Evolutionary conservation across 2,329 filamentous ascomycete genomes (phyloP), one percentile per base, ranked within the genome.

Genomic region (Lachnum nothofagi): DNA sequence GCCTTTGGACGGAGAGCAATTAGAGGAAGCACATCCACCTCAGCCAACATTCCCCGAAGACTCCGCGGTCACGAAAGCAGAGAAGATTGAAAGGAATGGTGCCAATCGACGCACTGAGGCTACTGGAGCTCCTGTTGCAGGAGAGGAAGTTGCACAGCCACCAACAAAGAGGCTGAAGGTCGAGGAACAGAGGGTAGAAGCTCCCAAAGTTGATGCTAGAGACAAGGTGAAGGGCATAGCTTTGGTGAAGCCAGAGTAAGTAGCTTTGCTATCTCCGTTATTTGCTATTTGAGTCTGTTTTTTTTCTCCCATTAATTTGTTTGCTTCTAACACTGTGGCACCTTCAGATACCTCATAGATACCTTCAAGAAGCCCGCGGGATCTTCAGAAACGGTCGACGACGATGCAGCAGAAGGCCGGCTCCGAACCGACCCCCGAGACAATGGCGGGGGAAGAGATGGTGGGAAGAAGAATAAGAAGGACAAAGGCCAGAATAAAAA

Each of bases 401-500:
- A 78, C 44, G 77, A 80, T 56, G 79, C 83, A 62, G 78, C 77
- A 47, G 77, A 80, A 47, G 64, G 69, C 20, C 40, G 68, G 65
- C 54, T 66, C 64, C 71, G 70, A 57, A 66, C 67, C 37, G 74
- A 72, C 37, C 51, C 55, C 29, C 42, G 64, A 56, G 64, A 56
- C 58, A 68, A 48, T 42, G 65, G 57, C 50, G 65, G 61, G 44
- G 72, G 67, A 48, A 65, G 65, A 46, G 75, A 74, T 57, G 68
- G 67, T 42, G 71, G 69, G 60, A 80, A 78, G 63, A 75, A 78
- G 57, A 78, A n/a, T n/a, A n/a, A 79, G 64, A 84, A 83, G 63
- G 70, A 80, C 56, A 75, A 75, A 38, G 87, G 88, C 27, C 90
- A 95, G 68, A 96, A 97, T 68, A 90, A 84, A 56, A 81, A 81